Evolutionary conservation across 768 basidiomycete genomes (phyloP), one percentile per base, ranked within the genome.

Genomic region (Rhizopogon vesiculosus): DNA sequence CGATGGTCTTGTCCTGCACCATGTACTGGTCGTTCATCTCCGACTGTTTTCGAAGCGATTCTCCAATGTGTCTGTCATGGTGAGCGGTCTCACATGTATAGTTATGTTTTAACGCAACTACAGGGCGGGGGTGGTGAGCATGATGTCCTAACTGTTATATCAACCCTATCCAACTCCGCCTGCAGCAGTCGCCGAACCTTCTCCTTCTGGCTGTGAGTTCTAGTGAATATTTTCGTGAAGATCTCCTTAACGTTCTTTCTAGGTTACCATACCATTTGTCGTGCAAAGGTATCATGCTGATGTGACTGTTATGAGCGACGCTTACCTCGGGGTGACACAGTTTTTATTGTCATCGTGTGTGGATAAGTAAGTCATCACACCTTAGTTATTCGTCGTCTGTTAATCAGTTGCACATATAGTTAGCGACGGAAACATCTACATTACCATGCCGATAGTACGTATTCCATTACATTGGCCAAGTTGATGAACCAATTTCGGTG

Each of bases 341-440:
- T 33, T 55, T 55, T 28, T 55, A 55, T 51, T 33, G 54, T 28
- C 54, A 55, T 12, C 54, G 50, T 19, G 54, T 55, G 22, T 55
- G 54, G 54, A 55, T 55, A 55, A 53, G 50, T 55, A 31, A 18
- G 50, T 55, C 8, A 7, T 19, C 10, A 28, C n/a, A 3, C 13
- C 1, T 25, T 19, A n/a, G 5, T 19, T 51, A 10, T 38, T 8
- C 13, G 15, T 25, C 33, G 16, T 13, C 7, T 10, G 3, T 51
- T 18, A 53, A 25, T 22, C 15, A 46, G 7, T 2, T 15, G 15
- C 22, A 7, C 16, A 45, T 9, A 18, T 5, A 54, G 53, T 54
- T n/a, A 53, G 53, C 18, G 9, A 13, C 19, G 52, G 10, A 35
- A 54, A 54, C 12, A 12, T 46, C 22, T 54, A 50, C 28, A 2